Evolutionary conservation across 495 filamentous ascomycete genomes (phyloP), one percentile per base, ranked within the genome.

Genomic region (Aspergillus cristatus): DNA sequence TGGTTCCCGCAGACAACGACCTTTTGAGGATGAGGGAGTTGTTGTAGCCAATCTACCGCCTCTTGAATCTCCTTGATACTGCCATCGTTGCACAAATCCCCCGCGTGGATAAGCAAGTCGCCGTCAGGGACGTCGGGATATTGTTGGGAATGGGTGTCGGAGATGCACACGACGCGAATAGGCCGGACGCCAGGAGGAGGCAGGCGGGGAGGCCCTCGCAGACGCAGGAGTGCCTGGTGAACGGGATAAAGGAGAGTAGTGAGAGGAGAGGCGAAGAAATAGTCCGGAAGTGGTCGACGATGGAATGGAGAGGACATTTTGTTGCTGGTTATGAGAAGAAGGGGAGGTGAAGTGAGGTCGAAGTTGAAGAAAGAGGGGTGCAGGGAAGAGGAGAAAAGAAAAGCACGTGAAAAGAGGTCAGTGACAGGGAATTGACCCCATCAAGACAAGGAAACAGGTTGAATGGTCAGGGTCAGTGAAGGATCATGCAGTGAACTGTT

Each of bases 1-100:
- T 94, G 87, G 55, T 94, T 95, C n/a, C 90, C 90, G 40, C 77
- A 72, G 42, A 96, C 82, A 26, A 86, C 73, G 34, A 96, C 72
- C 57, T 94, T 94, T 43, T 88, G 68, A 22, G 60, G 58, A 48
- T 95, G 86, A 1, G 82, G 79, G 2, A 88, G 69, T 14, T 63
- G 65, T 17, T 62, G 60, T 3, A 96, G 68, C 89, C 89, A 96
- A 57, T 89, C 75, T 14, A 94, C 58, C 45, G 84, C 76, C 20
- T 65, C 70, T 65, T 88, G 82, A 30, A 97, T 80, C 34, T 85
- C 79, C 7, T 68, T 64, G 3, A 71, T 65, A 13, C 74, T 82
- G 35, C 90, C 91, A 24, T 68, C 70, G 38, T 84, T 82, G 34
- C 76, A 75, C 41, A 96, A 60, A 56, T 97, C 90, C 7, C 90